Percentiles rank a stretch among this genome's conserved stretches.
Evolutionary conservation across 371 early-diverging fungal species (phyloP).

Genomic region (Mortierella sp.): DNA sequence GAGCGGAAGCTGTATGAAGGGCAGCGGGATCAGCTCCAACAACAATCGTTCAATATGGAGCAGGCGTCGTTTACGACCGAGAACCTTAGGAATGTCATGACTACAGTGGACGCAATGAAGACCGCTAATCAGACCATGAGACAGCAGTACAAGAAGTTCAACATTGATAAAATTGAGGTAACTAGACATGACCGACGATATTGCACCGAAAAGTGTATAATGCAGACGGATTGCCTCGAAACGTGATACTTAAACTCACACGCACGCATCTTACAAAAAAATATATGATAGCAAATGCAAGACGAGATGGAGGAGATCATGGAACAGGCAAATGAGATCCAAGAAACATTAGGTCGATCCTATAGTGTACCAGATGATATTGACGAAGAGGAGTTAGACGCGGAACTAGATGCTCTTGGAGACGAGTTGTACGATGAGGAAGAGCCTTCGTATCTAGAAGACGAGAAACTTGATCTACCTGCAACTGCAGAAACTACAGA

Average conservation of each 20-base stretch:
- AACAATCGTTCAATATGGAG: constrained; percentile 98
- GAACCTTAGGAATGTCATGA: constrained; percentile 92
- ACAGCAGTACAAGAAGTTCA: constrained; percentile 92
- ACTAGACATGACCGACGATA: neutral
- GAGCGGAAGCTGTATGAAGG: constrained; percentile 94
- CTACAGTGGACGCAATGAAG: constrained; percentile 96
- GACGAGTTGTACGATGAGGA: constrained; percentile 91
- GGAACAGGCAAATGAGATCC: constrained; percentile 95
- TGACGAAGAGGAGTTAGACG: constrained; percentile 96
- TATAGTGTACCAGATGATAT: constrained; percentile 94
- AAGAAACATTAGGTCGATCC: constrained; percentile 90
- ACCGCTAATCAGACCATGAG: constrained; percentile 92
- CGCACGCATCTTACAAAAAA: too few relatives aligned
- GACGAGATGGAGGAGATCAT: constrained; percentile 97
- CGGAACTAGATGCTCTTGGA: constrained; percentile 96
- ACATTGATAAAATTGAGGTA: constrained; percentile 94
- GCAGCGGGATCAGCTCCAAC: constrained; percentile 91
- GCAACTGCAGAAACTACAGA: constrained; percentile 59
- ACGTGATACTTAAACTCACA: too few relatives aligned
- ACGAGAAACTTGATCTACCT: constrained; percentile 61
- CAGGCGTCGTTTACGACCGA: constrained; percentile 94
- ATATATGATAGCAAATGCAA: constrained; percentile 78
- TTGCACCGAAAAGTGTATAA: too few relatives aligned
- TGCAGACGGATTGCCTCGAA: too few relatives aligned
- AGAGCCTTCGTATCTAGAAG: constrained; percentile 76